Percentiles rank a stretch among this genome's conserved stretches.
These are phyloP conservation scores for Testicularia cyperi DNA, from an alignment of 1,284 basidiomycete species.

Conservation along the genomic window DNA sequence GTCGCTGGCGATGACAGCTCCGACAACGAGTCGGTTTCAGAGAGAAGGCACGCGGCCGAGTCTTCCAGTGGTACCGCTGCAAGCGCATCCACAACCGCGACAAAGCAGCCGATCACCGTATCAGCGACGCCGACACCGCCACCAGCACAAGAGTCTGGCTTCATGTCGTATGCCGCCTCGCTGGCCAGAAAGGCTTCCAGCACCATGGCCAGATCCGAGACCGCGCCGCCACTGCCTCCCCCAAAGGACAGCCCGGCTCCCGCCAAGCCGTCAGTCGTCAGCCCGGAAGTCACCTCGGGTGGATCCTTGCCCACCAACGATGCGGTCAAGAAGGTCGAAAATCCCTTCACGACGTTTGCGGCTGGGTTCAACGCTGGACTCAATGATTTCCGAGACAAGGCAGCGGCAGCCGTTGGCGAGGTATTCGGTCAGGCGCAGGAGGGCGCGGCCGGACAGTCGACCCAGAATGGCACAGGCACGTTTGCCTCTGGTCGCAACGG, in stretches of 20 bases:
- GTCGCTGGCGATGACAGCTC: constrained; percentile 1
- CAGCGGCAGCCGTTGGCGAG: constrained; percentile 45
- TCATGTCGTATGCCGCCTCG: constrained; percentile 15
- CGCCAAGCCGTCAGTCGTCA: not conserved
- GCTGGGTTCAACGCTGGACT: constrained; percentile 42
- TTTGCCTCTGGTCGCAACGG: not conserved
- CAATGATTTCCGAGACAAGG: constrained; percentile 47
- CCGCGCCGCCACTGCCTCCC: constrained; percentile 28
- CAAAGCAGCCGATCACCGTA: not conserved
- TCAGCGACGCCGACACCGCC: not conserved
- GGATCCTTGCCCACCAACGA: constrained; percentile 22
- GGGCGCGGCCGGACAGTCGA: not conserved
- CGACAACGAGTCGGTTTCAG: constrained; percentile 24
- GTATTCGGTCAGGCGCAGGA: constrained; percentile 30
- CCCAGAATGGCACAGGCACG: not conserved
- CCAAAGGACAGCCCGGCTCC: constrained; percentile 9
- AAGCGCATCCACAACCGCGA: not conserved
- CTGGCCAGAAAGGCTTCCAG: constrained; percentile 21
- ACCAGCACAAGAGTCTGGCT: constrained; percentile 5
- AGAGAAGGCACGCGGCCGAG: not conserved
- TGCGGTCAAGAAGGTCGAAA: constrained; percentile 23
- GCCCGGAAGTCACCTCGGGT: constrained; percentile 22
- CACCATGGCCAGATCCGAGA: constrained; percentile 17
- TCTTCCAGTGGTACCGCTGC: not conserved
- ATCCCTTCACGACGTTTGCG: constrained; percentile 43